phyloP scores from a whole-genome alignment of 78 protist genomes.

The Creolimax fragrantissima region DNA sequence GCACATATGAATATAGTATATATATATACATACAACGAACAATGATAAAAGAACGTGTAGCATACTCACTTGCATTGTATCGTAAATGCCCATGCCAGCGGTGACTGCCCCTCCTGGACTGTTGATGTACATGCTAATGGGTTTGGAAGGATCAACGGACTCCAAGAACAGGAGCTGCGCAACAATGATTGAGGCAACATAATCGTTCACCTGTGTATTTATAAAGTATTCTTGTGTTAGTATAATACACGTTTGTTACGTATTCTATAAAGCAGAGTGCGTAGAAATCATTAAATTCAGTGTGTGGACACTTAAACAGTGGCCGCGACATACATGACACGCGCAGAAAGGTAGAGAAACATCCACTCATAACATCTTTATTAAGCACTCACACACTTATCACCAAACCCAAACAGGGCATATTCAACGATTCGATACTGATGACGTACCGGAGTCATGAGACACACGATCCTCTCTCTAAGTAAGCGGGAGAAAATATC shows the following conservation, averaged over 20 bases:
- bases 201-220: slow-evolving; percentile 18
- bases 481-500: slow-evolving; percentile 47
- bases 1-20: neutral
- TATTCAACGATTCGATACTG: no score
- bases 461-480: slow-evolving; percentile 30
- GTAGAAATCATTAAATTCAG: neutral
- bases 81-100: slow-evolving; percentile 40
- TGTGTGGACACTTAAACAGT: neutral
- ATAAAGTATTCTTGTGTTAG: neutral
- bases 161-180: slow-evolving; percentile 47
- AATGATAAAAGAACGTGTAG: neutral
- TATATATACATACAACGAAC: neutral
- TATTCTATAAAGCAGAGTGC: neutral
- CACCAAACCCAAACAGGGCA: no score
- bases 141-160: neutral
- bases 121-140: slow-evolving; percentile 49
- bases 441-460: slow-evolving; percentile 22
- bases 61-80: slow-evolving; percentile 26
- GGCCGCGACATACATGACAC: neutral
- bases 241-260: neutral
- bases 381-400: no score
- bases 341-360: neutral
- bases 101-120: slow-evolving; percentile 46
- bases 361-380: neutral
- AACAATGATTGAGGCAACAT: neutral